Base-by-base conservation (phyloP, 805 yeast genomes). In the Cyberlindnera suaveolens region DNA sequence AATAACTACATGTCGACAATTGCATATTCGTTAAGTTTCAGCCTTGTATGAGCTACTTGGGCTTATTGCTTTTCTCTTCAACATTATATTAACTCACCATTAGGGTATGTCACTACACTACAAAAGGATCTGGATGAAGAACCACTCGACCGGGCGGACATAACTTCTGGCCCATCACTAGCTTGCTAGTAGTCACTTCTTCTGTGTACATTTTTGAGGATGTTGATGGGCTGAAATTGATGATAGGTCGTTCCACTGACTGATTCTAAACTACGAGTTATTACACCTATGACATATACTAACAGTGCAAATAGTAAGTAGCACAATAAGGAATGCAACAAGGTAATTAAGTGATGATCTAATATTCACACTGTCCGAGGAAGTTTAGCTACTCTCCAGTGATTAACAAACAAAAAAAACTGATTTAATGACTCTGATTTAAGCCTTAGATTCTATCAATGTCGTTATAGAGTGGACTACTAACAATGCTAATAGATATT, bases 311-410 rank as follows among this genome's bases (percentile, higher is more conserved):
- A 9, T 11, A 23, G 27, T 23, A 10, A 6, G 27, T 23, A 9
- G 6, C 27, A 23, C 11, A 23, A 23, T 23, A 23, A 23, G 27
- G 11, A 23, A 23, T 37, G 6, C 19, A 26, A 19, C 4, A 16
- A 17, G 15, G 23, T 30, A 37, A 37, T 43, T 40, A 50, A 43
- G 51, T 59, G 64, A 66, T 68, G 71, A 68, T 49, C 44, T 60
- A 57, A 42, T 74, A 75, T 75, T 75, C 81, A 75, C 77, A 74
- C 77, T 73, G 76, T 73, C 71, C 63, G 74, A 72, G 71, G 60
- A 45, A 39, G 51, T 48, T 48, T 48, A 48, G 43, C 34, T 48
- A 48, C 51, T 40, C 39, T 40, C 48, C 47, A 36, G 41, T 48
- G 51, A 45, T 45, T 41, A 45, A 23, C 51, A 48, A 59, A 57